Conservation (phyloP, 179 eudicot genomes). For the Pouteria campechiana region DNA sequence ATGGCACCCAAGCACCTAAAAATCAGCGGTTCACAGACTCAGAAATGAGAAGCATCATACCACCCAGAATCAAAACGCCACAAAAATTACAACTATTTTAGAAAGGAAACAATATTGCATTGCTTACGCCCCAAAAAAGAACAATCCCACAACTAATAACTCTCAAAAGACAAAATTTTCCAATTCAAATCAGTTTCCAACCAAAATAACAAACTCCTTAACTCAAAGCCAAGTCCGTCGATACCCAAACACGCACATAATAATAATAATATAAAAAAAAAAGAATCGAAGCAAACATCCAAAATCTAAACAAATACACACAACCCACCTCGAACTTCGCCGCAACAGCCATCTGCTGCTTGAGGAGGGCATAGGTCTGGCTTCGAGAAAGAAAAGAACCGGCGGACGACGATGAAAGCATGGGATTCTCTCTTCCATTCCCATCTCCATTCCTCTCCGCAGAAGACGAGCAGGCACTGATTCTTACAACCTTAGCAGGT, state of each 20-base stretch:
- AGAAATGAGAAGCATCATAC: too few relatives aligned
- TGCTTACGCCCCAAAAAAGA: too few relatives aligned
- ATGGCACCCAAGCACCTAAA: too few relatives aligned
- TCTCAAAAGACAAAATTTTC: too few relatives aligned
- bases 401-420: constrained; percentile 17
- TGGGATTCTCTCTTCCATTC: constrained; percentile 14
- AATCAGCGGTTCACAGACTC: too few relatives aligned
- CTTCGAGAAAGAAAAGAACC: constrained; percentile 39
- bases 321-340: constrained; percentile 70
- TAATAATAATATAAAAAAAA: background rate
- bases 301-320: background rate
- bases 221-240: background rate
- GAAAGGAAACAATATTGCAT: too few relatives aligned
- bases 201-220: background rate
- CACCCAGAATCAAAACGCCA: too few relatives aligned
- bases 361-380: constrained; percentile 71
- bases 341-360: constrained; percentile 90
- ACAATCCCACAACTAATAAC: too few relatives aligned
- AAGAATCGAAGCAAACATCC: background rate
- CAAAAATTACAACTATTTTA: too few relatives aligned
- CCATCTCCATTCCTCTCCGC: constrained; percentile 29
- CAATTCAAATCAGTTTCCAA: background rate
- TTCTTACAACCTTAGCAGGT: too few relatives aligned
- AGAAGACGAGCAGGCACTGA: too few relatives aligned
- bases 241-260: background rate